phyloP scores from a whole-genome alignment of 768 basidiomycete genomes.

The Tylopilus subfusipes region DNA sequence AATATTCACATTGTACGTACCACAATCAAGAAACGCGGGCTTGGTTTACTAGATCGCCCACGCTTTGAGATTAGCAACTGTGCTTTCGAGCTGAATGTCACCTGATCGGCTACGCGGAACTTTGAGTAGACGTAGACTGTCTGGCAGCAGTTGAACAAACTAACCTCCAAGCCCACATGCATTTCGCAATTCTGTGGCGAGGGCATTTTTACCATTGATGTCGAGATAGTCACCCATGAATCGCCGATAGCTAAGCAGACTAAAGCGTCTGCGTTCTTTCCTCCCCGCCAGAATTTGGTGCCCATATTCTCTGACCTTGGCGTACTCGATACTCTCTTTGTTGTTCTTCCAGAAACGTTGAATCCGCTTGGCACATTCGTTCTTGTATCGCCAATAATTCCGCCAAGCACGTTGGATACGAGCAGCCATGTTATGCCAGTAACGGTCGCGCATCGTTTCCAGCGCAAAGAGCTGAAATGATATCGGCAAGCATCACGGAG shows the following conservation, averaged over 20 bases:
- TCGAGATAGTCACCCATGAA: slow-evolving; percentile 97
- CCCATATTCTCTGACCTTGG: slow-evolving; percentile 89
- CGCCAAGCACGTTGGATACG: slow-evolving; percentile 96
- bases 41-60: slow-evolving; percentile 84
- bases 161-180: slow-evolving; percentile 73
- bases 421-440: slow-evolving; percentile 99
- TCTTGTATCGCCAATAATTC: slow-evolving; percentile 92
- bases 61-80: slow-evolving; percentile 84
- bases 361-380: slow-evolving; percentile 92
- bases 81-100: slow-evolving; percentile 77
- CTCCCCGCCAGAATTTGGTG: slow-evolving; percentile 87
- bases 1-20: slow-evolving; percentile 45
- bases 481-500: not conserved
- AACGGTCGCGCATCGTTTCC: slow-evolving; percentile 97
- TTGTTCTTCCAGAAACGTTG: slow-evolving; percentile 99
- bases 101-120: slow-evolving; percentile 57
- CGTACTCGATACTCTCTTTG: slow-evolving; percentile 88
- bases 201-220: slow-evolving; percentile 72
- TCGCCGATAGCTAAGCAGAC: slow-evolving; percentile 88
- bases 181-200: slow-evolving; percentile 71
- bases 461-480: slow-evolving; percentile 81
- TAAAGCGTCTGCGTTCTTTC: slow-evolving; percentile 92
- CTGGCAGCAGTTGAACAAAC: slow-evolving; percentile 22
- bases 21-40: slow-evolving; percentile 85
- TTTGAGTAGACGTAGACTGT: not conserved